phyloP scores from a whole-genome alignment of 2,329 filamentous ascomycete species.

The Penicillium fuscoglaucum region DNA sequence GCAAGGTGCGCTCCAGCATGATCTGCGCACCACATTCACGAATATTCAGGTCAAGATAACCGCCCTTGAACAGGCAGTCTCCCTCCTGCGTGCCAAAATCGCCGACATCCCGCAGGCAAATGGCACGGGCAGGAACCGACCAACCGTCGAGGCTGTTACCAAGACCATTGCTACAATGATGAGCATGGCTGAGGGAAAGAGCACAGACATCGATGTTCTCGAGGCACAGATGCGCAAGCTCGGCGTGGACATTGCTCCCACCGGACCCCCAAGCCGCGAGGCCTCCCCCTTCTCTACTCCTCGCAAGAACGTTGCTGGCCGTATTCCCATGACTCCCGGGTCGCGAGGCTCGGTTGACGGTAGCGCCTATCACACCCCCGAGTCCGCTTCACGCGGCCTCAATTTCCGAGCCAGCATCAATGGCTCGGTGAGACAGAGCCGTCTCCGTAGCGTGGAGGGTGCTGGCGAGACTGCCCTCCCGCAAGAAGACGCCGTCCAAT shows the following conservation, averaged over 20 bases:
- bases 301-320: constrained; percentile 31
- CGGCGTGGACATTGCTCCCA: constrained; percentile 46
- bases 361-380: constrained; percentile 44
- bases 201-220: constrained; percentile 84
- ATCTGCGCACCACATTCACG: constrained; percentile 74
- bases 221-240: constrained; percentile 82
- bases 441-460: constrained; percentile 35
- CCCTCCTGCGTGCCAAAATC: constrained; percentile 75
- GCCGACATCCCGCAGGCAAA: constrained; percentile 57
- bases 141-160: constrained; percentile 88
- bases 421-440: constrained; percentile 35
- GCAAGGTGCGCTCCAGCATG: constrained; percentile 78
- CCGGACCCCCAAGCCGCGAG: constrained; percentile 33
- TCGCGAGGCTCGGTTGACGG: constrained; percentile 39
- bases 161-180: constrained; percentile 94
- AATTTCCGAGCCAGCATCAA: constrained; percentile 40
- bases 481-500: constrained; percentile 35
- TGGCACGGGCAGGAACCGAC: constrained; percentile 55
- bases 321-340: constrained; percentile 41
- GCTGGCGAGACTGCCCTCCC: constrained; percentile 26
- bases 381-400: constrained; percentile 36
- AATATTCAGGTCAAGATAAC: constrained; percentile 71
- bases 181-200: constrained; percentile 84
- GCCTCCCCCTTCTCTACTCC: constrained; percentile 42
- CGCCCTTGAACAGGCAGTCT: constrained; percentile 76